Conservation (phyloP, 208 protist genomes). For the Leishmania martiniquensis region DNA sequence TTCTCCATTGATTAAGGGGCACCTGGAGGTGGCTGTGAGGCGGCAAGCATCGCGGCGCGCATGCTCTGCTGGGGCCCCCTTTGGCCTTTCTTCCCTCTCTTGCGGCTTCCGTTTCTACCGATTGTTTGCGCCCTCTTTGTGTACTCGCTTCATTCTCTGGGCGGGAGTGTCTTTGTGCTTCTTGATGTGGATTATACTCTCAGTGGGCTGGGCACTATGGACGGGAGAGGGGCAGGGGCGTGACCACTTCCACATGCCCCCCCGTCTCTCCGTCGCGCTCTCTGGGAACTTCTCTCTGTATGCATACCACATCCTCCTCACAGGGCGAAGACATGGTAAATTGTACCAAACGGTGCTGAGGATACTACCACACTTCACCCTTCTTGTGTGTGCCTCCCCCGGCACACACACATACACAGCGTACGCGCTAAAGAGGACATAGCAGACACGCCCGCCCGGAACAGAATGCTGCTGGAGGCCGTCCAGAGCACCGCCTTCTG, state of each 20-base stretch:
- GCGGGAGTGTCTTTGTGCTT: background rate
- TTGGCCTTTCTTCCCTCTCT: background rate
- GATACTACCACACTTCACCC: background rate
- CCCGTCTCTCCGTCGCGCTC: background rate
- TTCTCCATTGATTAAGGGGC: conserved; percentile 75
- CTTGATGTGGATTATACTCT: conserved; percentile 2
- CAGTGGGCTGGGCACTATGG: background rate
- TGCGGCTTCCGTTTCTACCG: background rate
- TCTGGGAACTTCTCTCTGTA: background rate
- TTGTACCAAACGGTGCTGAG: background rate
- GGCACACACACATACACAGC: background rate
- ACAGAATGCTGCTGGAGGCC: background rate
- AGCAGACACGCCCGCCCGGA: background rate
- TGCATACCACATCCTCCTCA: background rate
- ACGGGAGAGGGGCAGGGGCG: background rate
- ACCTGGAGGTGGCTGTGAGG: background rate
- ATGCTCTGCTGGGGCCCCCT: no score
- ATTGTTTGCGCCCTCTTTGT: background rate
- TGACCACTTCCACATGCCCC: background rate
- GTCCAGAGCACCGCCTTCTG: background rate
- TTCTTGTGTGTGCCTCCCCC: background rate
- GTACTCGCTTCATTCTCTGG: background rate
- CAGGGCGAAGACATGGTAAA: background rate
- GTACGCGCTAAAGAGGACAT: background rate
- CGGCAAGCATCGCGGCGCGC: background rate